Conservation (phyloP, 345 rosid genomes). For the Erysimum cheiranthoides region DNA sequence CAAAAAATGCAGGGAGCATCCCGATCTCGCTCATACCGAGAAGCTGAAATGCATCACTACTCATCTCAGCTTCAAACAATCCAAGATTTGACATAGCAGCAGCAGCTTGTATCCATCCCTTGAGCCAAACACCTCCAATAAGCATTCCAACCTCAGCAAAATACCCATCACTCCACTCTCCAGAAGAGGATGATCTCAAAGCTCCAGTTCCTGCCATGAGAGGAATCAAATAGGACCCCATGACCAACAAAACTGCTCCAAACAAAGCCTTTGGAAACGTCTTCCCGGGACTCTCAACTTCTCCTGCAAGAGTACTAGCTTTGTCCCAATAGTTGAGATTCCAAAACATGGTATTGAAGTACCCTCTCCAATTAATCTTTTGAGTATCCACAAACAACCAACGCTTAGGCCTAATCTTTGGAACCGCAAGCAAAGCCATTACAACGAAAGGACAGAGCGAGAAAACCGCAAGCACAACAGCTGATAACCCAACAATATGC, state of each 20-base stretch:
- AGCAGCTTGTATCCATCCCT: conserved; percentile 94
- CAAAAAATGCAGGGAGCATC: conserved; percentile 82
- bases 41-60: conserved; percentile 89
- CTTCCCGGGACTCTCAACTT: conserved; percentile 79
- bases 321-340: conserved; percentile 96
- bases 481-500: conserved; percentile 82
- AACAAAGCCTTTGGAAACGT: conserved; percentile 89
- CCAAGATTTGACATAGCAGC: conserved; percentile 93
- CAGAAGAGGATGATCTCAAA: conserved; percentile 50
- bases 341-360: conserved; percentile 95
- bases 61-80: conserved; percentile 98
- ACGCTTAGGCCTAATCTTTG: conserved; percentile 63
- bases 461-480: conserved; percentile 72
- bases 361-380: conserved; percentile 84
- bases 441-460: conserved; percentile 81
- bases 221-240: conserved; percentile 76
- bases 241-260: conserved; percentile 80
- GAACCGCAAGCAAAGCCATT: conserved; percentile 71
- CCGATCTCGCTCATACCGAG: conserved; percentile 96
- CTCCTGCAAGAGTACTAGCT: conserved; percentile 95
- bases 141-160: conserved; percentile 91
- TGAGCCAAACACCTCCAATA: conserved; percentile 91
- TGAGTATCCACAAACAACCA: conserved; percentile 74
- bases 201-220: conserved; percentile 90
- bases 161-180: conserved; percentile 90